phyloP scores from a whole-genome alignment of 352 stramenopile species.

The Globisporangium carolinianum region DNA sequence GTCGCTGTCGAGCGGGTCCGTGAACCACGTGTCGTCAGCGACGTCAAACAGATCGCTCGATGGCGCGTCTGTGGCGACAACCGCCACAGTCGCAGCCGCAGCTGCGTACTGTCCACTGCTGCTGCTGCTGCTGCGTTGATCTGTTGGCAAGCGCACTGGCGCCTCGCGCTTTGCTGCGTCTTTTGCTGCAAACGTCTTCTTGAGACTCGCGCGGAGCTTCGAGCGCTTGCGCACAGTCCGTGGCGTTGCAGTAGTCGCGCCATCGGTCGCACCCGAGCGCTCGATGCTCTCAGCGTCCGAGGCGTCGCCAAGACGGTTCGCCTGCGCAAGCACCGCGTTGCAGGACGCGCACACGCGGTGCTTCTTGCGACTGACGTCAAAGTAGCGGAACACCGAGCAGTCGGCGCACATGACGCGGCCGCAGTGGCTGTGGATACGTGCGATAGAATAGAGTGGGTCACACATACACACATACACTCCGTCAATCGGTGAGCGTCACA shows the following conservation, averaged over 20 bases:
- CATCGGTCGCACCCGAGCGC: conserved; percentile 5
- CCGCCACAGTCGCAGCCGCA: not conserved
- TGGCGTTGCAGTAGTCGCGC: not conserved
- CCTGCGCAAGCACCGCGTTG: conserved; percentile 17
- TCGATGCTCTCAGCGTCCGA: conserved; percentile 1
- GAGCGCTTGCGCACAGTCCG: not conserved
- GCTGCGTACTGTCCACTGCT: not conserved
- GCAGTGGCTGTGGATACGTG: conserved; percentile 24
- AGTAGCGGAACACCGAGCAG: conserved; percentile 61
- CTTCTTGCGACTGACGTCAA: conserved; percentile 50
- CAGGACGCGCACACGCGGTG: conserved; percentile 59
- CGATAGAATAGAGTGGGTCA: not conserved
- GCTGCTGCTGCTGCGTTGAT: not conserved
- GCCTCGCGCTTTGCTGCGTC: conserved; percentile 6
- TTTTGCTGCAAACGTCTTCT: conserved; percentile 13
- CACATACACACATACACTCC: not conserved
- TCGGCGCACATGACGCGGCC: conserved; percentile 73
- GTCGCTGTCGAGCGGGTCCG: conserved; percentile 17
- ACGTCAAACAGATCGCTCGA: conserved; percentile 34
- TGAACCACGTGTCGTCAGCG: conserved; percentile 59
- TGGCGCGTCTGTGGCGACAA: not conserved
- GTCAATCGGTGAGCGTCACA: not conserved
- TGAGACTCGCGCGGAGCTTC: conserved; percentile 12
- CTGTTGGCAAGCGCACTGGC: not conserved
- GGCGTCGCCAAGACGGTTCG: conserved; percentile 4